Evolutionary conservation across 2,329 filamentous ascomycete genomes (phyloP).

Genomic region (Chaetomiaceae sp.): DNA sequence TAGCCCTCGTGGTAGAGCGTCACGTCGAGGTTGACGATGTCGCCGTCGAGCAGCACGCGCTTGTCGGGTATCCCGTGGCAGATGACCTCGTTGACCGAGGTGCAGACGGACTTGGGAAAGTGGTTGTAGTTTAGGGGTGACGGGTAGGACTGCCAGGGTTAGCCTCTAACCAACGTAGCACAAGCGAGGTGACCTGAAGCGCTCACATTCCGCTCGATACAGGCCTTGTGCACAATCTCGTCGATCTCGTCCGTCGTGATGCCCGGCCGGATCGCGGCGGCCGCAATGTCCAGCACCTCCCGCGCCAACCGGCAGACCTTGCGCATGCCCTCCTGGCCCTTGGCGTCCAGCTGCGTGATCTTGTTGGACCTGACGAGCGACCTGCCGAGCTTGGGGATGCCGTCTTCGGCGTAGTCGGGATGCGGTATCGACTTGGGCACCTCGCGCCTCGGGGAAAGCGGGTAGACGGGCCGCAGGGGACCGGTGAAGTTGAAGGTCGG

Average conservation of each 20-base stretch:
- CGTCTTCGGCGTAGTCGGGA: constrained; percentile 85
- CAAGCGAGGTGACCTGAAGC: neutral
- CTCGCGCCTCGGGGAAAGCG: constrained; percentile 65
- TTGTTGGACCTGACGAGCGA: constrained; percentile 62
- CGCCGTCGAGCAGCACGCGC: constrained; percentile 79
- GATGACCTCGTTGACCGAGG: constrained; percentile 93
- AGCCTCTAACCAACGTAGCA: neutral
- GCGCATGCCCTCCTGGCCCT: constrained; percentile 83
- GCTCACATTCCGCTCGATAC: constrained; percentile 82
- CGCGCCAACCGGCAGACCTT: constrained; percentile 83
- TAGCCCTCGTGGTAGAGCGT: constrained; percentile 92
- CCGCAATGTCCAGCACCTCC: constrained; percentile 90
- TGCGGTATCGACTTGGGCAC: constrained; percentile 76
- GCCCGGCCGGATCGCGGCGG: constrained; percentile 77
- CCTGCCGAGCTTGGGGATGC: constrained; percentile 61
- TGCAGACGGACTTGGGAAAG: constrained; percentile 97
- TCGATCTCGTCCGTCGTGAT: constrained; percentile 96
- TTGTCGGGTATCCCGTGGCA: constrained; percentile 98
- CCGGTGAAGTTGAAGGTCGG: constrained; percentile 83
- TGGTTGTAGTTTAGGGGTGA: constrained; percentile 31
- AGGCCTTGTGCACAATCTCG: constrained; percentile 90
- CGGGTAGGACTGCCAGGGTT: constrained; percentile 25
- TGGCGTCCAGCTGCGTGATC: constrained; percentile 74
- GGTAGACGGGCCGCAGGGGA: constrained; percentile 78
- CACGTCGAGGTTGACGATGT: constrained; percentile 96